Percentiles rank a stretch among this genome's conserved stretches.
These are phyloP conservation scores for Lactarius hengduanensis DNA, from an alignment of 768 basidiomycete species.

Conservation along the genomic window DNA sequence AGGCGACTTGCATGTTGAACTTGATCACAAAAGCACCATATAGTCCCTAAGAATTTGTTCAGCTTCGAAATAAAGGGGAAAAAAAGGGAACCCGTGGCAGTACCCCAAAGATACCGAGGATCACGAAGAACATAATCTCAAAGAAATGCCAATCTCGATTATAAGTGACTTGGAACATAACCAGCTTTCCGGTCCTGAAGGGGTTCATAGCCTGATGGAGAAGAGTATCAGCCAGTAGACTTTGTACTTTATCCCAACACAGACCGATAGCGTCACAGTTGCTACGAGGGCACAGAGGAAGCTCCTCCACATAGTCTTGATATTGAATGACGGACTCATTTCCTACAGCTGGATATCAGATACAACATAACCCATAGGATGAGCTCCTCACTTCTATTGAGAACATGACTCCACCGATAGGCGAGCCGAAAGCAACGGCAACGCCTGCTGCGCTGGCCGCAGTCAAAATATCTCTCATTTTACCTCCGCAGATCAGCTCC, in stretches of 20 bases:
- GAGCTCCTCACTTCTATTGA: constrained; percentile 79
- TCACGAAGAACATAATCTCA: constrained; percentile 93
- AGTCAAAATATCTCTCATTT: constrained; percentile 87
- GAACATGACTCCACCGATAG: constrained; percentile 96
- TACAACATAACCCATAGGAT: neutral
- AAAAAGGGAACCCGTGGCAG: neutral
- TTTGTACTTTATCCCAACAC: constrained; percentile 36
- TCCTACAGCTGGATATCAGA: constrained; percentile 54
- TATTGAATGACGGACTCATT: constrained; percentile 97
- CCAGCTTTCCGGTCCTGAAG: constrained; percentile 95
- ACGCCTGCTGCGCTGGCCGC: constrained; percentile 98
- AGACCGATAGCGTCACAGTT: constrained; percentile 89
- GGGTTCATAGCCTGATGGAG: constrained; percentile 87
- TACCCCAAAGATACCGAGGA: constrained; percentile 95
- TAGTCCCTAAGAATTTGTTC: constrained; percentile 60
- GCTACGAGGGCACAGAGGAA: constrained; percentile 97
- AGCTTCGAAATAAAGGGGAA: constrained; percentile 1
- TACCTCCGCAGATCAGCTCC: constrained; percentile 44
- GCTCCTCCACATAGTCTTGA: constrained; percentile 98
- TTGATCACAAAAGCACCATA: constrained; percentile 98
- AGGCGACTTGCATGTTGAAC: constrained; percentile 93
- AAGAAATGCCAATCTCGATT: constrained; percentile 99
- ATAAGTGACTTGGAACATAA: constrained; percentile 97
- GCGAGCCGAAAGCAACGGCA: constrained; percentile 97
- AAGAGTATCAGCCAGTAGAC: neutral